Conservation (phyloP, 495 filamentous ascomycete genomes). For the Gamarada debralockiae region DNA sequence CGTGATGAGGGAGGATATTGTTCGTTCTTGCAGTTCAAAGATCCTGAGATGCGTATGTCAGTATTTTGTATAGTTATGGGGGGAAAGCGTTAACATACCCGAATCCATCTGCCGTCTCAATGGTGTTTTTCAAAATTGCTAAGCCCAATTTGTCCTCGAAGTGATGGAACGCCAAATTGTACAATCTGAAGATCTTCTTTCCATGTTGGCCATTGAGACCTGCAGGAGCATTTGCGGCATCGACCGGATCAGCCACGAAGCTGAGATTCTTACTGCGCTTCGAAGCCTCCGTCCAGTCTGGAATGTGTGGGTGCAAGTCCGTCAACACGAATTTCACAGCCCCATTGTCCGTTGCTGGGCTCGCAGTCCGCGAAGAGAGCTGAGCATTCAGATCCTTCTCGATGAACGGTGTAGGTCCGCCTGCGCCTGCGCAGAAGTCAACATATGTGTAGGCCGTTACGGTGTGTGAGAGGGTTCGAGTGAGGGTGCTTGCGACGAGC, state of each 20-base stretch:
- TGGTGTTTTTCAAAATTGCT: conserved; percentile 55
- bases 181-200: conserved; percentile 56
- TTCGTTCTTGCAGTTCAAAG: conserved; percentile 67
- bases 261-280: conserved; percentile 46
- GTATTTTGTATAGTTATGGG: background rate
- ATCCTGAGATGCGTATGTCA: conserved; percentile 40
- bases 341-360: conserved; percentile 11
- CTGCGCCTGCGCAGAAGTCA: conserved; percentile 72
- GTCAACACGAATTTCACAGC: conserved; percentile 62
- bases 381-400: conserved; percentile 51
- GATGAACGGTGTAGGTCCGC: conserved; percentile 63
- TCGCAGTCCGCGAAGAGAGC: conserved; percentile 15
- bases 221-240: conserved; percentile 53
- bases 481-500: conserved; percentile 44
- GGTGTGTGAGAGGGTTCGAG: conserved; percentile 33
- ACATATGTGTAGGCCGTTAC: conserved; percentile 52
- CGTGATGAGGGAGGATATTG: conserved; percentile 46
- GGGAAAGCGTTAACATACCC: conserved; percentile 35
- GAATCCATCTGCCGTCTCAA: conserved; percentile 61
- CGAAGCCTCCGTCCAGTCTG: conserved; percentile 53
- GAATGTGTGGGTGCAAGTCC: conserved; percentile 63
- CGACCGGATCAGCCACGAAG: conserved; percentile 54
- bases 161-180: conserved; percentile 75
- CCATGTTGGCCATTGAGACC: conserved; percentile 32
- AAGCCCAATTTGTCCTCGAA: conserved; percentile 60